Percentiles rank a stretch among this genome's conserved stretches.
phyloP scores from a whole-genome alignment of 1,139 yeast species.

The Citeromyces hawaiiensis region DNA sequence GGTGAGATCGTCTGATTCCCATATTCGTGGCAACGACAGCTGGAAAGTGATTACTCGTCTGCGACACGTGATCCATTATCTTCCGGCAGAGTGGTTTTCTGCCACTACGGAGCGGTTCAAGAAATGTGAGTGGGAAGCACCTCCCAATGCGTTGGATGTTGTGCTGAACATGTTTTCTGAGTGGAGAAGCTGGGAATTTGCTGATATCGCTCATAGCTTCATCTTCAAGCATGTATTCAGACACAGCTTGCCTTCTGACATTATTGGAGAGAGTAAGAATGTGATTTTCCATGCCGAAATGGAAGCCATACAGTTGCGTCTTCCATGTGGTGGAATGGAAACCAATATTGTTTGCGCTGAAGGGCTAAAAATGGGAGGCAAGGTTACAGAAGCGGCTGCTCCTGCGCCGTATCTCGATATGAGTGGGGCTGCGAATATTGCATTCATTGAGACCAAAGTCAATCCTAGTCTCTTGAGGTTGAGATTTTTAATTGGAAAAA shows the following conservation, averaged over 20 bases:
- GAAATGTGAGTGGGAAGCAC: slow-evolving; percentile 23
- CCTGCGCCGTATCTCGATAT: too few relatives aligned
- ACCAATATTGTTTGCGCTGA: background rate
- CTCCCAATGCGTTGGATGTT: slow-evolving; percentile 36
- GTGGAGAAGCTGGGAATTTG: slow-evolving; percentile 92
- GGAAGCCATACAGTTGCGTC: background rate
- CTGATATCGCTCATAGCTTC: slow-evolving; percentile 40
- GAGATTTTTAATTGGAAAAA: too few relatives aligned
- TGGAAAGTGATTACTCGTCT: slow-evolving; percentile 79
- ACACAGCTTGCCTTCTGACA: too few relatives aligned
- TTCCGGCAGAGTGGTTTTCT: slow-evolving; percentile 42
- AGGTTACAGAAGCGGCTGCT: too few relatives aligned
- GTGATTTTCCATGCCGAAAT: background rate
- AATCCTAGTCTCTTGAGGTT: background rate
- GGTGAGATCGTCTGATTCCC: slow-evolving; percentile 55
- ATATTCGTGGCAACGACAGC: slow-evolving; percentile 68
- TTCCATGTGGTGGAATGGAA: background rate
- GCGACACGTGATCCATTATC: slow-evolving; percentile 51
- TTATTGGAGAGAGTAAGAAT: background rate
- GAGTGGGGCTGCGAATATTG: background rate
- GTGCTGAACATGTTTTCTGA: slow-evolving; percentile 47
- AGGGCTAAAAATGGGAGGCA: too few relatives aligned
- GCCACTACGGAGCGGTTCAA: slow-evolving; percentile 15
- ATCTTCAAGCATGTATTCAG: slow-evolving; percentile 33
- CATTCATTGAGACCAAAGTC: background rate